phyloP scores from a whole-genome alignment of 768 basidiomycete genomes.

The Arthromyces matolae region DNA sequence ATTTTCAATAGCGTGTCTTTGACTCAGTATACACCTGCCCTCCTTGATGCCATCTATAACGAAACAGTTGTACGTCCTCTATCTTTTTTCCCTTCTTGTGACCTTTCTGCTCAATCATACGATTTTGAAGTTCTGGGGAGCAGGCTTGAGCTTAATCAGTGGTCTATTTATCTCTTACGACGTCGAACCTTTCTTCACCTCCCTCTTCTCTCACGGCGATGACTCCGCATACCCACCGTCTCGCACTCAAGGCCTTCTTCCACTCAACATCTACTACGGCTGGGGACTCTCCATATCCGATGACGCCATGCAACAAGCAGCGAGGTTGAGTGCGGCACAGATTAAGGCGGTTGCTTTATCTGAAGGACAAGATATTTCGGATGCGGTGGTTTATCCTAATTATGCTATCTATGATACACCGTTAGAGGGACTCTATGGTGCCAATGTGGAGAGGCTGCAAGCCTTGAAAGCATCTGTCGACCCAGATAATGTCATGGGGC shows the following conservation, averaged over 20 bases:
- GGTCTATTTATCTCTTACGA: conserved; percentile 38
- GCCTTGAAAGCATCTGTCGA: conserved; percentile 44
- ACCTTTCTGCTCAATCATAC: background rate
- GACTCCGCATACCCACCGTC: conserved; percentile 45
- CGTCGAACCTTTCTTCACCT: conserved; percentile 48
- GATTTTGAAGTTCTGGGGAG: conserved; percentile 55
- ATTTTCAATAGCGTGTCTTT: conserved; percentile 43
- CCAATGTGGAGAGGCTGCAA: conserved; percentile 38
- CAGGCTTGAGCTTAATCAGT: conserved; percentile 22
- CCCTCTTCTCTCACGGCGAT: conserved; percentile 33
- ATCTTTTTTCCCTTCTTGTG: background rate
- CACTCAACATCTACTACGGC: conserved; percentile 44
- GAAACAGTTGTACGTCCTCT: conserved; percentile 33
- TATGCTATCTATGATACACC: conserved; percentile 54
- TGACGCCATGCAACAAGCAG: conserved; percentile 35
- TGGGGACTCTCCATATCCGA: conserved; percentile 39
- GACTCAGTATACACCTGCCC: conserved; percentile 25
- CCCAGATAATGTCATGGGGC: conserved; percentile 57
- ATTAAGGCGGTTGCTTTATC: conserved; percentile 36
- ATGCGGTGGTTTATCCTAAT: conserved; percentile 50
- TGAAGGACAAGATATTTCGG: conserved; percentile 35
- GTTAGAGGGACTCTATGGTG: conserved; percentile 47
- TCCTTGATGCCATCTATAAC: conserved; percentile 41
- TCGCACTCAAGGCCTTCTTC: conserved; percentile 34
- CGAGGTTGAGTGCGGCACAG: conserved; percentile 33